Conservation (phyloP, 169 alveolate genomes). For the Plasmodium blacklocki region DNA sequence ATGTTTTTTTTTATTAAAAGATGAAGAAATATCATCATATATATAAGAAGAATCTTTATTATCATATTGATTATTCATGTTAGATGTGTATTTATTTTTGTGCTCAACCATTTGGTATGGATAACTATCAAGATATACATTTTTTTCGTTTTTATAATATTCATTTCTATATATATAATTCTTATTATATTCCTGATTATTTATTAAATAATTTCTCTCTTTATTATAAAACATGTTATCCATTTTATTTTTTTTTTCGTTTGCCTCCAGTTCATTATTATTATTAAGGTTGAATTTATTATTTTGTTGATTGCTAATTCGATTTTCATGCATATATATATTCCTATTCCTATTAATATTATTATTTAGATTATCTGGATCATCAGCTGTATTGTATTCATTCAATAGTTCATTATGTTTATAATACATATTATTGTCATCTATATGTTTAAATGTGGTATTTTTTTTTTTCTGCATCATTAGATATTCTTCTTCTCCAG, state of each 20-base stretch:
- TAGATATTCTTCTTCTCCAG: background rate
- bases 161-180: slow-evolving; percentile 5
- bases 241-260: too few relatives aligned
- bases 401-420: background rate
- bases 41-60: background rate
- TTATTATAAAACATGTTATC: background rate
- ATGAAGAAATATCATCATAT: background rate
- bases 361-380: background rate
- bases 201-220: background rate
- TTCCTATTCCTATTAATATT: background rate
- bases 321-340: background rate
- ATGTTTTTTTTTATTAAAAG: slow-evolving; percentile 6
- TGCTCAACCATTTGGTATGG: background rate
- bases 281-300: background rate
- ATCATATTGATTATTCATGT: slow-evolving; percentile 5
- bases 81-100: slow-evolving; percentile 12
- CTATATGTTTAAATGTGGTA: background rate
- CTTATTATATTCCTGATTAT: background rate
- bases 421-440: slow-evolving; percentile 1
- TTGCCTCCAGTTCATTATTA: background rate
- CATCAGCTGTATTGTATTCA: background rate
- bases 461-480: background rate
- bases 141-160: slow-evolving; percentile 2
- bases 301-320: background rate
- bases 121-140: slow-evolving; percentile 7